A percentile compares a stretch with the other conserved stretches of the same genome.
Conservation (phyloP, 331 rosid species). For the Quercus phellos region DNA sequence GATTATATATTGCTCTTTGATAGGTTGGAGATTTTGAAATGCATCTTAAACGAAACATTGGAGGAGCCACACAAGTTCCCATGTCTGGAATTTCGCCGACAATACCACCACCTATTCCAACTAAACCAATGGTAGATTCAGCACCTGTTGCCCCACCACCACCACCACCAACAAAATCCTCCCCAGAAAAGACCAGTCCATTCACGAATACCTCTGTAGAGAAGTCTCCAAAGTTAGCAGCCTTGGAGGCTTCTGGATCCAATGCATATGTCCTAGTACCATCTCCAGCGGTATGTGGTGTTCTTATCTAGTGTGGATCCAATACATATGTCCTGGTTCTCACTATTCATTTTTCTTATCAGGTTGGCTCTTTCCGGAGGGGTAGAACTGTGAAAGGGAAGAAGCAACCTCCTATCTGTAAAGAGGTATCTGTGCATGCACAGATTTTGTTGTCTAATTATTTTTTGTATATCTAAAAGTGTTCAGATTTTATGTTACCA, state of each 20-base stretch:
- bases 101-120: conserved; percentile 76
- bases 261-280: conserved; percentile 53
- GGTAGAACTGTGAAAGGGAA: conserved; percentile 86
- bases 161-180: conserved; percentile 55
- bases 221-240: conserved; percentile 66
- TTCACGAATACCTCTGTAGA: conserved; percentile 35
- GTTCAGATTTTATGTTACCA: not conserved
- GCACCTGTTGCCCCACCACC: conserved; percentile 40
- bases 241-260: conserved; percentile 79
- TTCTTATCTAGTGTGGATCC: not conserved
- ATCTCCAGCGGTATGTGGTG: conserved; percentile 63
- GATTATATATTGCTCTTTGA: conserved; percentile 13
- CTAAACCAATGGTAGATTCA: conserved; percentile 69
- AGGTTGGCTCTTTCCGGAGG: conserved; percentile 87
- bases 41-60: conserved; percentile 88
- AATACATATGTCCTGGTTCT: not conserved
- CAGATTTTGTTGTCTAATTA: conserved; percentile 1
- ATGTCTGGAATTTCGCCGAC: conserved; percentile 65
- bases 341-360: conserved; percentile 8
- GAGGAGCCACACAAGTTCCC: conserved; percentile 62
- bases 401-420: conserved; percentile 74
- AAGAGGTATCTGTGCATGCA: conserved; percentile 61
- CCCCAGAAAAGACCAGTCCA: conserved; percentile 56
- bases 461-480: not conserved
- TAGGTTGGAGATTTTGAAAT: conserved; percentile 96